phyloP scores from a whole-genome alignment of 78 protist genomes.

The Dictyostelium capitatum region DNA sequence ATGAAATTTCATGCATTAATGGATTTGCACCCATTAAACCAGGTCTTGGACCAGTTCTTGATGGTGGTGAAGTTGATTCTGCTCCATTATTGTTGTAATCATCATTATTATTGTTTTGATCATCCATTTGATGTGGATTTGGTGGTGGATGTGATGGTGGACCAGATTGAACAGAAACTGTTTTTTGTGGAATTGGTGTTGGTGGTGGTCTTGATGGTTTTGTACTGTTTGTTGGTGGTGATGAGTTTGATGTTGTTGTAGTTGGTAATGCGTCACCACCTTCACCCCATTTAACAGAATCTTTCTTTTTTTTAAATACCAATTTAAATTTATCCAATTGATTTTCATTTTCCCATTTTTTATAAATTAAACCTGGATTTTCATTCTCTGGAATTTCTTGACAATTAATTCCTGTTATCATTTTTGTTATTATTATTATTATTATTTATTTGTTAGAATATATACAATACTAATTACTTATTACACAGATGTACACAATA shows the following conservation, averaged over 20 bases:
- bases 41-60: neutral
- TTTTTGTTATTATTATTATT: neutral
- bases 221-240: neutral
- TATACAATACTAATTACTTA: neutral
- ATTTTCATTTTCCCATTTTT: constrained; percentile 50
- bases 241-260: neutral
- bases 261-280: neutral
- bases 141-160: constrained; percentile 24
- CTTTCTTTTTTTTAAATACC: constrained; percentile 63
- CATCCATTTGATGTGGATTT: neutral
- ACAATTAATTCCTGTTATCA: constrained; percentile 3
- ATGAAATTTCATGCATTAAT: constrained; percentile 34
- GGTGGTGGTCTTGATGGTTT: constrained; percentile 64
- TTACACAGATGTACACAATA: too few species aligned
- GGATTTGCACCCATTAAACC: constrained; percentile 19
- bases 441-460: neutral
- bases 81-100: neutral
- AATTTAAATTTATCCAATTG: constrained; percentile 6
- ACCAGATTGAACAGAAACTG: constrained; percentile 6
- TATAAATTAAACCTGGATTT: constrained; percentile 48
- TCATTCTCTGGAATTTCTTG: constrained; percentile 50
- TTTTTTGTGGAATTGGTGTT: neutral
- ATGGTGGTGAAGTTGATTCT: neutral
- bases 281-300: constrained; percentile 27
- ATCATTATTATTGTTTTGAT: neutral